Percentiles rank a stretch among this genome's conserved stretches.
phyloP scores from a whole-genome alignment of 1,284 basidiomycete genomes.

The Naganishia liquefaciens region DNA sequence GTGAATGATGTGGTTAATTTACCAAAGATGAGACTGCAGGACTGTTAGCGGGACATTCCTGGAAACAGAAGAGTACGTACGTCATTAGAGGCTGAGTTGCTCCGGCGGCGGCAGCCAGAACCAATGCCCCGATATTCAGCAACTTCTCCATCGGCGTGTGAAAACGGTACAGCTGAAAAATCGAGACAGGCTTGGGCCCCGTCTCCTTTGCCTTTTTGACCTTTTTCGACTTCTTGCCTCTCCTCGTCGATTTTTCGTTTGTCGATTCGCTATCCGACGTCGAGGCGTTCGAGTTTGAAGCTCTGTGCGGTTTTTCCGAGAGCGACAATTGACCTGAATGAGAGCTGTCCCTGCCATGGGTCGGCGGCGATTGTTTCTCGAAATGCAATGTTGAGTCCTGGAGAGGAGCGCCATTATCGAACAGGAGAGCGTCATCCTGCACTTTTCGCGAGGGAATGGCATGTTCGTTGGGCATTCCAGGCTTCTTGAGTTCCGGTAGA shows the following conservation, averaged over 20 bases:
- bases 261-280: conserved; percentile 1
- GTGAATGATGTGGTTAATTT: conserved; percentile 51
- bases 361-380: conserved; percentile 1
- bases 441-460: conserved; percentile 6
- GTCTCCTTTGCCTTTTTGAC: not conserved
- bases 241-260: conserved; percentile 6
- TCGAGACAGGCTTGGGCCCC: conserved; percentile 42
- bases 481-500: not conserved
- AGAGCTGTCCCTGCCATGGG: conserved; percentile 8
- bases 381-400: not conserved
- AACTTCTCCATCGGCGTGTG: conserved; percentile 43
- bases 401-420: not conserved
- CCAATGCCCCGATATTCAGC: conserved; percentile 48
- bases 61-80: conserved; percentile 14
- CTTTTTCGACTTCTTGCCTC: conserved; percentile 18
- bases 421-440: conserved; percentile 1
- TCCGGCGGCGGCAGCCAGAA: conserved; percentile 49
- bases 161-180: conserved; percentile 48
- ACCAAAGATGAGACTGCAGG: conserved; percentile 49
- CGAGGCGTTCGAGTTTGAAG: conserved; percentile 5
- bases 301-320: conserved; percentile 14
- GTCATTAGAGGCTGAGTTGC: conserved; percentile 52
- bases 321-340: conserved; percentile 16
- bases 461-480: not conserved
- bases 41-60: not conserved